A percentile compares a stretch with the other conserved stretches of the same genome.
These are phyloP conservation scores for Musa troglodytarum DNA, from an alignment of 176 grass and related monocot species.

Conservation along the genomic window DNA sequence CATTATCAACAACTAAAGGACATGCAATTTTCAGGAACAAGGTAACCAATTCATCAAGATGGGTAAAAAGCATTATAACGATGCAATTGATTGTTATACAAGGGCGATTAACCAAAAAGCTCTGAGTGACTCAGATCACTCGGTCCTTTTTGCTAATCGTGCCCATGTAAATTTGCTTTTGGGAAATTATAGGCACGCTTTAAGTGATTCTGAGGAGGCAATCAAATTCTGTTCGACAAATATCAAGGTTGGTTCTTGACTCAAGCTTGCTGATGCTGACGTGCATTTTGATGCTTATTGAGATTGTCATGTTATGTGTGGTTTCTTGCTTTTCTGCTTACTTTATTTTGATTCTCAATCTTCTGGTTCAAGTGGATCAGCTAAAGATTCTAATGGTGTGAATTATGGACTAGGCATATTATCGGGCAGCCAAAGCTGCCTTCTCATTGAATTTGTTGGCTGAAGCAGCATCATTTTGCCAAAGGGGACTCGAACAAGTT, in stretches of 20 bases:
- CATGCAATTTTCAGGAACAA: constrained; percentile 41
- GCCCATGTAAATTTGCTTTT: constrained; percentile 80
- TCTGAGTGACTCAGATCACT: constrained; percentile 38
- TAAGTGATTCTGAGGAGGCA: constrained; percentile 65
- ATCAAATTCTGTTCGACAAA: constrained; percentile 48
- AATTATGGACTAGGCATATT: constrained; percentile 51
- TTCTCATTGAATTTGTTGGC: constrained; percentile 48
- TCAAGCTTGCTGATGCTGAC: background rate
- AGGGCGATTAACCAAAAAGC: constrained; percentile 83
- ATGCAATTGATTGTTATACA: constrained; percentile 76
- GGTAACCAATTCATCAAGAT: constrained; percentile 72
- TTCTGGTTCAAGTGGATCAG: background rate
- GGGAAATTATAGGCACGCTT: constrained; percentile 60
- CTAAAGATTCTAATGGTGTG: constrained; percentile 8
- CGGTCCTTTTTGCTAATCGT: constrained; percentile 79
- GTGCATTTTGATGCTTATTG: background rate
- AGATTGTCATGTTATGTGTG: background rate
- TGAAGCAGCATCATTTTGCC: constrained; percentile 57
- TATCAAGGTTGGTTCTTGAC: constrained; percentile 47
- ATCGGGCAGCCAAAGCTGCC: constrained; percentile 71
- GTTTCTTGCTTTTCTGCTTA: background rate
- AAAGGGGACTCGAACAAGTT: constrained; percentile 50
- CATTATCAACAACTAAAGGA: constrained; percentile 17
- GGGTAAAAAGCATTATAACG: constrained; percentile 61
- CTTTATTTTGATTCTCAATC: background rate